Conservation (phyloP, 306 rosid species). For the Lagenaria siceraria region DNA sequence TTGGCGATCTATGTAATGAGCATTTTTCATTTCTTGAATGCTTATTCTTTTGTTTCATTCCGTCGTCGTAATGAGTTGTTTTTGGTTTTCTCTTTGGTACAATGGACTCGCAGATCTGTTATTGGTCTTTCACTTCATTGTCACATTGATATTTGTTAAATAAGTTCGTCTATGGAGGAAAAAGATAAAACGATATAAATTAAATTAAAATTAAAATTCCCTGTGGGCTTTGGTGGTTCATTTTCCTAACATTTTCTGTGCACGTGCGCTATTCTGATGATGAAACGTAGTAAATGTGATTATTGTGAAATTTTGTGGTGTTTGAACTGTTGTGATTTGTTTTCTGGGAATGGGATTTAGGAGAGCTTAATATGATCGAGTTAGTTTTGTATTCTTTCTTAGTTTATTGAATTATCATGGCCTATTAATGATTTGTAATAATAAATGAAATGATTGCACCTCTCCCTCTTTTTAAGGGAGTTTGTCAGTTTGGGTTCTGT, state of each 20-base stretch:
- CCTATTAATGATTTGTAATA: neutral
- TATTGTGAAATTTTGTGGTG: neutral
- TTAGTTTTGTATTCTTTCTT: neutral
- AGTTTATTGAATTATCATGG: neutral
- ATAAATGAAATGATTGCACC: neutral
- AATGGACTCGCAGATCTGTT: neutral
- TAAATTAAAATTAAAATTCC: no score
- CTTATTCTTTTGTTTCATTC: neutral
- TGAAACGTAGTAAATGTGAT: neutral
- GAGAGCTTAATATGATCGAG: neutral
- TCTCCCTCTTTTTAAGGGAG: neutral
- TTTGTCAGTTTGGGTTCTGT: neutral
- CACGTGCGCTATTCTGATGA: neutral
- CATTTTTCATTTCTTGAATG: neutral
- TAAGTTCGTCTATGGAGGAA: neutral
- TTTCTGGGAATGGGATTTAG: neutral
- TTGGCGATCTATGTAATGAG: neutral
- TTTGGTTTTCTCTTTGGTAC: neutral
- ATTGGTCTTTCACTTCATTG: neutral
- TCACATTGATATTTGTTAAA: neutral
- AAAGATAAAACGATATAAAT: neutral
- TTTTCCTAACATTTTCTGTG: neutral
- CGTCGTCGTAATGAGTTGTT: neutral
- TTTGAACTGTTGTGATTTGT: neutral
- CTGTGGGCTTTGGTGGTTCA: neutral